These are phyloP conservation scores for Umbelopsis sp. DNA, from an alignment of 371 early-diverging fungal species.

Conservation along the genomic window DNA sequence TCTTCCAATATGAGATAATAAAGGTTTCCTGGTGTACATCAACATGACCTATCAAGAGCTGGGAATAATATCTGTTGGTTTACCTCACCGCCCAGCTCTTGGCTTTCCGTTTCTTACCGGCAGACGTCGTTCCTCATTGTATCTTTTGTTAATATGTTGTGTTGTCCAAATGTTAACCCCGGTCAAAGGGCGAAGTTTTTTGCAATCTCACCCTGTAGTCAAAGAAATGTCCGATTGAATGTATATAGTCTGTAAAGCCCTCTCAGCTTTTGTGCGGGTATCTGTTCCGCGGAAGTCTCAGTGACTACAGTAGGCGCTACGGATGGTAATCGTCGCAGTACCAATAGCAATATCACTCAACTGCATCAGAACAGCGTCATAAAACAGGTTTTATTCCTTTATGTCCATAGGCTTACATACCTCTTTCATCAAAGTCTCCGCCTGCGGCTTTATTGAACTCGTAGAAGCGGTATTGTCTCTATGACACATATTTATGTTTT, in stretches of 20 bases:
- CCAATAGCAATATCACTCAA: too few species aligned
- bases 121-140: slow-evolving; percentile 22
- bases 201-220: not conserved
- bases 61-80: slow-evolving; percentile 12
- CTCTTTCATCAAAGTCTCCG: too few species aligned
- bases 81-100: slow-evolving; percentile 2
- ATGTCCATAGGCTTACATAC: too few species aligned
- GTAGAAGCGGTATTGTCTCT: not conserved
- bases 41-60: slow-evolving; percentile 17
- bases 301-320: too few species aligned
- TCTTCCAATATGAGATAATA: slow-evolving; percentile 17
- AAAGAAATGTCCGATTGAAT: slow-evolving; percentile 20
- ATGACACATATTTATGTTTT: not conserved
- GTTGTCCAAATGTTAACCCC: slow-evolving; percentile 23
- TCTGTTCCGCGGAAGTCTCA: too few species aligned
- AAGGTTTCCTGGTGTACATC: slow-evolving; percentile 6
- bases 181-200: slow-evolving; percentile 26
- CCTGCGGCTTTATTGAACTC: too few species aligned
- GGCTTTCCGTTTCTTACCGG: slow-evolving; percentile 15
- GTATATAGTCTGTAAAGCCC: slow-evolving; percentile 22
- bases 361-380: too few species aligned
- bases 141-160: slow-evolving; percentile 16
- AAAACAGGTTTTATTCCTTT: too few species aligned
- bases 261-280: not conserved
- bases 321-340: too few species aligned